Evolutionary conservation across 1,284 basidiomycete species (phyloP), one percentile per base, ranked within the genome.

Genomic region (Ustilago nuda): DNA sequence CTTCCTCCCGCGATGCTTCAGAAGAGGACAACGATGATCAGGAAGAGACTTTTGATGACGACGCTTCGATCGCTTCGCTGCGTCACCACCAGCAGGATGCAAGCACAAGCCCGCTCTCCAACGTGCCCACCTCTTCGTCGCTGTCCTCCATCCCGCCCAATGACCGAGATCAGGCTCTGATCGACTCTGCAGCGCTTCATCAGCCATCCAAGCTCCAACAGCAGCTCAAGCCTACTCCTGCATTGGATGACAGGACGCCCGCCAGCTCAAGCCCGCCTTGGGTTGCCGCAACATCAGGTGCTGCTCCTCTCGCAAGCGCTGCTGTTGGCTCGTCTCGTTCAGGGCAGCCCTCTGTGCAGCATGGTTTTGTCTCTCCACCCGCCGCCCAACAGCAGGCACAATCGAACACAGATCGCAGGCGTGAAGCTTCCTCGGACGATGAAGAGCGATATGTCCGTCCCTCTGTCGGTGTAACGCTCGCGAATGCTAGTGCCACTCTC

Each of bases 1-100:
- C 77, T 9, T 79, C 77, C 2, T 79, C 77, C 5, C 61, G 77
- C 8, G 77, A 79, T 53, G 77, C 77, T 30, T 76, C 73, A 8
- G 77, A 79, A 56, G 77, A 79, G 54, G 77, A 79, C 67, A 79
- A 79, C 45, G 77, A 79, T 55, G 77, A 79, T 12, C 70, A 76
- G 23, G 77, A 79, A 23, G 70, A 76, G 56, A 77, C 70, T 2
- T 77, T 77, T 27, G 75, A 77, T 50, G 75, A 77, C 33, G 66
- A 77, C 55, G 75, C 75, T 6, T 77, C 75, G 17, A 70, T 77
- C 23, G 75, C 75, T 17, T 77, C 75, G 51, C 66, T 77, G 12
- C 62, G 75, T 46, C 75, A 65, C 19, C 75, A 73, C 32, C 66
- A 70, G 32, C 70, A 70, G 17, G 63, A 54, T 8, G 50, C 61